These are phyloP conservation scores for Phytophthora ohioensis DNA, from an alignment of 352 stramenopile species.

Conservation along the genomic window DNA sequence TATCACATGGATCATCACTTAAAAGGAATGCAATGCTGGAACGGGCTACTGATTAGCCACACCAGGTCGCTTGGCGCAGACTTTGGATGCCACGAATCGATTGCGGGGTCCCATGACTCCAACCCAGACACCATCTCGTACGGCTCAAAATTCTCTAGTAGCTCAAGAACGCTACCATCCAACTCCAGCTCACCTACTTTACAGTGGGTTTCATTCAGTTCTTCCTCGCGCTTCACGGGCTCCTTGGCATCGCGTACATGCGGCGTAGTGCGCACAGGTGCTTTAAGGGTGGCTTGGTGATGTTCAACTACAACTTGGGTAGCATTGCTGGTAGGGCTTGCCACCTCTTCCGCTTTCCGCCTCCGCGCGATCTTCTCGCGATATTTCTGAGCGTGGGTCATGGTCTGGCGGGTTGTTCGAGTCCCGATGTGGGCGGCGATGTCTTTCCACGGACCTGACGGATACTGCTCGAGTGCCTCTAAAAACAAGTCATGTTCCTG, in stretches of 20 bases:
- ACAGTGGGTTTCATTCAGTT: not conserved
- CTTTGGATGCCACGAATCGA: slow-evolving; percentile 3
- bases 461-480: slow-evolving; percentile 44
- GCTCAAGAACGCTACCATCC: slow-evolving; percentile 38
- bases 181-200: slow-evolving; percentile 26
- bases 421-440: slow-evolving; percentile 54
- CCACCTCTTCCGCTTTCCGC: slow-evolving; percentile 27
- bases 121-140: slow-evolving; percentile 17
- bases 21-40: not conserved
- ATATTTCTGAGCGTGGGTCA: slow-evolving; percentile 58
- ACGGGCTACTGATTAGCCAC: not conserved
- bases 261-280: too few relatives aligned
- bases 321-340: not conserved
- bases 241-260: too few relatives aligned
- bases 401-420: slow-evolving; percentile 53
- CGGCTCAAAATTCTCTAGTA: slow-evolving; percentile 39
- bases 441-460: slow-evolving; percentile 42
- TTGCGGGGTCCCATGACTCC: not conserved
- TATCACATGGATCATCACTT: too few relatives aligned
- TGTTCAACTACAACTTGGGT: too few relatives aligned
- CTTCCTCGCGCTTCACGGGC: not conserved
- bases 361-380: slow-evolving; percentile 56
- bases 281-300: too few relatives aligned
- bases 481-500: slow-evolving; percentile 46
- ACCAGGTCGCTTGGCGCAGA: not conserved